Percentiles rank a stretch among this genome's conserved stretches.
Evolutionary conservation across 2,329 filamentous ascomycete species (phyloP).

Genomic region (Colletotrichum noveboracense): DNA sequence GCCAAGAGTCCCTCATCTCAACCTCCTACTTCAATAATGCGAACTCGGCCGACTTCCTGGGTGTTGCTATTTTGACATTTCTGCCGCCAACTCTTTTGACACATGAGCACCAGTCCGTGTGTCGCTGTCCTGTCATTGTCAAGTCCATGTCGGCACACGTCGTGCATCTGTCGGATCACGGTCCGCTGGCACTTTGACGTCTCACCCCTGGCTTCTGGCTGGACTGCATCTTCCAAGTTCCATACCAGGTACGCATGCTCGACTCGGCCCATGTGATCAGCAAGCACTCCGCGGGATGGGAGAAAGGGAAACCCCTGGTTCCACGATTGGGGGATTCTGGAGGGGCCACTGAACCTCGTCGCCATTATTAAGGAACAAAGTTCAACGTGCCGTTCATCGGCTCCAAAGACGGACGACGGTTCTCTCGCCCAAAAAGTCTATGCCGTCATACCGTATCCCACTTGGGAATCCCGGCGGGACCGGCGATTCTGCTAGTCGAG

Average conservation of each 20-base stretch:
- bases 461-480: constrained; percentile 6
- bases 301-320: background rate
- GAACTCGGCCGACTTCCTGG: background rate
- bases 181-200: background rate
- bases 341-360: background rate
- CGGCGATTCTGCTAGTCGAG: background rate
- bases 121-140: background rate
- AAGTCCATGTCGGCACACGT: background rate
- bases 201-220: background rate
- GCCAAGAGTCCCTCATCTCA: background rate
- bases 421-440: background rate
- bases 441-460: constrained; percentile 16
- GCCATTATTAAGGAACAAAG: background rate
- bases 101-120: background rate
- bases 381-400: background rate
- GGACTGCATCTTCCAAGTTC: background rate
- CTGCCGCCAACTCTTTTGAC: background rate
- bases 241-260: background rate
- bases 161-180: background rate
- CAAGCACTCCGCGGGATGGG: background rate
- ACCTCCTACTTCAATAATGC: background rate
- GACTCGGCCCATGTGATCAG: background rate
- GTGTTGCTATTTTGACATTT: background rate
- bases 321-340: background rate
- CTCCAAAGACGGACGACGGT: background rate